Conservation (phyloP, 23 red algal species). For the Gracilaria domingensis region DNA sequence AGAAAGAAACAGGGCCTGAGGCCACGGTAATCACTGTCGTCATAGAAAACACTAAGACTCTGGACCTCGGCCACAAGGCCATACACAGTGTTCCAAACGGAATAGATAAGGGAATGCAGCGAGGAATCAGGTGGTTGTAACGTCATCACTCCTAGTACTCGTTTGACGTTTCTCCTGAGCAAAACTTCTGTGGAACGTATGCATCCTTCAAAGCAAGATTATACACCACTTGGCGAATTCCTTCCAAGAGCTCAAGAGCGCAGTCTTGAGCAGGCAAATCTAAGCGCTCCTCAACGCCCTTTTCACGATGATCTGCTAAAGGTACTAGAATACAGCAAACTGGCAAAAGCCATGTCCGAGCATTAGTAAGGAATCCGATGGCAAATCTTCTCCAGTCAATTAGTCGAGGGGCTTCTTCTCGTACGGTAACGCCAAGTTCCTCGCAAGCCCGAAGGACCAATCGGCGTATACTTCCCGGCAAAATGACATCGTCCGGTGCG, state of each 20-base stretch:
- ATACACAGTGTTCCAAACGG: background rate
- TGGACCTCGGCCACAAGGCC: too few relatives aligned
- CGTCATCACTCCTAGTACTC: too few relatives aligned
- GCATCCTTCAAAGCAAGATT: slow-evolving; percentile 5
- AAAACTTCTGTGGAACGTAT: slow-evolving; percentile 4
- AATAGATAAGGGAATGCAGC: background rate
- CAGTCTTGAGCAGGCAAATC: slow-evolving; percentile 5
- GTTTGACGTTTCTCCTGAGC: background rate
- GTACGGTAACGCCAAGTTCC: slow-evolving; percentile 10
- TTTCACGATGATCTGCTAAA: background rate
- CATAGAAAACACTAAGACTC: background rate
- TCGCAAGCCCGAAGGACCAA: slow-evolving; percentile 31
- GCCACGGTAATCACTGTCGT: too few relatives aligned
- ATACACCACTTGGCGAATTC: slow-evolving; percentile 10
- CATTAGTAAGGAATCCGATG: slow-evolving; percentile 64
- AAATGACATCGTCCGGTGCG: slow-evolving; percentile 24
- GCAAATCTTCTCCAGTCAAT: slow-evolving; percentile 20
- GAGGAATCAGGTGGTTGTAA: too few relatives aligned
- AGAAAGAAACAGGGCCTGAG: too few relatives aligned
- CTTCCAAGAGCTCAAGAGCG: slow-evolving; percentile 14
- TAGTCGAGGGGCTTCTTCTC: slow-evolving; percentile 21
- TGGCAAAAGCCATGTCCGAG: slow-evolving; percentile 16
- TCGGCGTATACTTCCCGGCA: slow-evolving; percentile 39
- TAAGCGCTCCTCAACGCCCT: background rate
- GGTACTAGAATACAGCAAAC: slow-evolving; percentile 18